A percentile compares a stretch with the other conserved stretches of the same genome.
Evolutionary conservation across 768 basidiomycete genomes (phyloP).

Genomic region (Sporobolomyces phaffii): DNA sequence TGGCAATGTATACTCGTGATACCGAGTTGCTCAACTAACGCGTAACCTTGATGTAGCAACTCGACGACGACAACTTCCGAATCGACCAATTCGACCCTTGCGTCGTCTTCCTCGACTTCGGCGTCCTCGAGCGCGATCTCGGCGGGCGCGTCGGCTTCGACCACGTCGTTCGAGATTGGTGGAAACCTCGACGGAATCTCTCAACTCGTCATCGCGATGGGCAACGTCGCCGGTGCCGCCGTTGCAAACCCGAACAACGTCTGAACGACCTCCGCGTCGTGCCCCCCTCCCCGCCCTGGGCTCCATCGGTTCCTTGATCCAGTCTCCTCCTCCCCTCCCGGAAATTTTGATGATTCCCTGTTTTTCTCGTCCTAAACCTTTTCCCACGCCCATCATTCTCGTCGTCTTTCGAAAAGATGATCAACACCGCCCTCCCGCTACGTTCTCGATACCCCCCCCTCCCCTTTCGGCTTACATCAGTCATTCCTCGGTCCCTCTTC

Average conservation of each 20-base stretch:
- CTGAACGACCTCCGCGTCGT: neutral
- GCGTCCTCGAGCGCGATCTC: neutral
- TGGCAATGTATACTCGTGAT: neutral
- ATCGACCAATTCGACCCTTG: neutral
- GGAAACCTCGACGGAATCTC: slow-evolving; percentile 35
- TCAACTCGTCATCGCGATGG: slow-evolving; percentile 34
- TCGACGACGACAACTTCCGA: neutral
- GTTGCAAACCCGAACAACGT: slow-evolving; percentile 16
- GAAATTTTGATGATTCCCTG: neutral
- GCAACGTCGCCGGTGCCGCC: slow-evolving; percentile 29
- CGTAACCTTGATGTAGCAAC: neutral
- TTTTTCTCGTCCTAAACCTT: neutral
- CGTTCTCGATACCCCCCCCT: neutral
- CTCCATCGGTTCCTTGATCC: neutral
- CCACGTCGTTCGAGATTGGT: slow-evolving; percentile 11
- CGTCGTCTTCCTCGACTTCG: slow-evolving; percentile 1
- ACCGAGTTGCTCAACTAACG: neutral
- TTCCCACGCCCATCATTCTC: neutral
- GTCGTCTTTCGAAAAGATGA: neutral
- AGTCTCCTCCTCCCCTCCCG: neutral
- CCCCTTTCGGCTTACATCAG: neutral
- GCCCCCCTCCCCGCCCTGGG: neutral
- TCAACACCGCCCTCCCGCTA: neutral
- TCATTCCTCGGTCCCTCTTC: neutral
- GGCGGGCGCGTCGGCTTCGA: neutral